A percentile compares a stretch with the other conserved stretches of the same genome.
These are phyloP conservation scores for Limnomonas spitsbergensis DNA, from an alignment of 139 green algal species.

Conservation along the genomic window DNA sequence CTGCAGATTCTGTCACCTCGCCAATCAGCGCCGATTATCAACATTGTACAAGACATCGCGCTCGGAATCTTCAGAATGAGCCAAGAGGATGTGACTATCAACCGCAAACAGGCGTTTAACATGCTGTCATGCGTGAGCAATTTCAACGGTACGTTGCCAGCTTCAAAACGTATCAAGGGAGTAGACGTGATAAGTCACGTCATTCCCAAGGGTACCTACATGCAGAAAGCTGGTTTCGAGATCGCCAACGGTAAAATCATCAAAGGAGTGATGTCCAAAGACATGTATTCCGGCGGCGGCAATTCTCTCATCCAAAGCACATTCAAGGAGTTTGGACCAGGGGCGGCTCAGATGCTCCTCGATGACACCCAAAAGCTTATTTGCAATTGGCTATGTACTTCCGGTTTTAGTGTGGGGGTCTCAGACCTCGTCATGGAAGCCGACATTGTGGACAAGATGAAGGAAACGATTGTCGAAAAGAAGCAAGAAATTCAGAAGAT, in stretches of 20 bases:
- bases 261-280: no score
- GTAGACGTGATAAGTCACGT: no score
- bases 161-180: no score
- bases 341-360: constrained; percentile 55
- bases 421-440: constrained; percentile 13
- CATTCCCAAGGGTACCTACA: no score
- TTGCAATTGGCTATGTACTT: constrained; percentile 90
- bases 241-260: no score
- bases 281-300: no score
- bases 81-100: background rate
- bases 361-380: constrained; percentile 74
- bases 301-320: no score
- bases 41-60: constrained; percentile 70
- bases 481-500: background rate
- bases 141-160: no score
- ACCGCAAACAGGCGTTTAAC: no score
- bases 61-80: constrained; percentile 13
- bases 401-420: constrained; percentile 24
- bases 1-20: constrained; percentile 92
- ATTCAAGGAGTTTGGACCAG: constrained; percentile 70
- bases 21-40: constrained; percentile 85
- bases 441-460: background rate
- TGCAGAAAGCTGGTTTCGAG: no score
- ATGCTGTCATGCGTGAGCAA: no score
- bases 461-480: background rate